Base-by-base conservation (phyloP, 179 eudicot genomes). In the Amaranthus tricolor region DNA sequence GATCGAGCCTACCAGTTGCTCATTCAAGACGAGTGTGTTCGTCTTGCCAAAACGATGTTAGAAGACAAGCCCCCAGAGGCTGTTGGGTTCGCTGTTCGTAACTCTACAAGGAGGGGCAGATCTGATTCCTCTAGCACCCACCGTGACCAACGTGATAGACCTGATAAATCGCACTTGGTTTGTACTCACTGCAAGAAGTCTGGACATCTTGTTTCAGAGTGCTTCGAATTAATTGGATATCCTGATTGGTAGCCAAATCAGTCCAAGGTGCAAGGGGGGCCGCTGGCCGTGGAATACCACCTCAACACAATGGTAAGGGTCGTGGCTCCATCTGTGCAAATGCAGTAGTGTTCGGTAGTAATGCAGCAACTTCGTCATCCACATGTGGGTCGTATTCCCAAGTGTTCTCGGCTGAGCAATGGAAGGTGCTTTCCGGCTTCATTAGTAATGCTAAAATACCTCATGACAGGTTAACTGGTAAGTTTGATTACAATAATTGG, bases 151-250 rank as follows among this genome's bases (percentile, higher is more conserved):
- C 56, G 11, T 4, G 71, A 52, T 3, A 31, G 49, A 53, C 19
- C 17, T 1, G 61, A 69, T 9, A 69, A 69, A 16, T 52, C 60
- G 0, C 72, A 52, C 48, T 6, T 69, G 0, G 5, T 10, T 11
- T 69, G 72, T 40, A 52, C 72, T 1, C 60, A 53, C 40, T 69
- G 72, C 48, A 69, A 69, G 60, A 69, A 69, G 19, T n/a, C 24
- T 15, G 74, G 63, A 0, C 74, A 71, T 53, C 24, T 24, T 5
- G 52, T 58, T 1, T 13, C 49, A 13, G 14, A n/a, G 2, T 71
- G 74, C 17, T 71, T 71, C 8, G 63, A 71, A 6, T 8, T 55
- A n/a, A n/a, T n/a, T n/a, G n/a, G n/a, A n/a, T n/a, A n/a, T n/a
- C n/a, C n/a, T n/a, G n/a, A n/a, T n/a, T 70, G 62, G 63, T 55